A percentile compares a stretch with the other conserved stretches of the same genome.
Conservation (phyloP, 768 basidiomycete species). For the Amyloporia xantha region DNA sequence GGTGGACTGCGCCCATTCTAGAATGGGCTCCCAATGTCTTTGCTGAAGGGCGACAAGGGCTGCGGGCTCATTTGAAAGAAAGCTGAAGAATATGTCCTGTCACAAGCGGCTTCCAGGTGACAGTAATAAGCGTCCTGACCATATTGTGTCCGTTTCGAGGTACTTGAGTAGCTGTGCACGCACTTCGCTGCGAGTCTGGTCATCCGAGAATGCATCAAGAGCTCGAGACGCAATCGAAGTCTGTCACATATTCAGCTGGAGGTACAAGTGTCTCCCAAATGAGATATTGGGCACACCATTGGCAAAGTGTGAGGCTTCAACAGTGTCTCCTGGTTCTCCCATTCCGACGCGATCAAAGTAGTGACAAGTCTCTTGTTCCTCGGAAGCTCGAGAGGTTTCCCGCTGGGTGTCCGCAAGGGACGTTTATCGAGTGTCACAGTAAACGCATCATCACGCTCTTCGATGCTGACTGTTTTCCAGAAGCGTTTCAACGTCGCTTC, state of each 20-base stretch:
- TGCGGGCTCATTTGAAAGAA: constrained; percentile 73
- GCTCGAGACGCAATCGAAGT: constrained; percentile 90
- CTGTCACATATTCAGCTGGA: constrained; percentile 33
- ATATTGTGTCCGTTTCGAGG: constrained; percentile 92
- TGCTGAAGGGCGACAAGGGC: constrained; percentile 72
- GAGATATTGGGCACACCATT: constrained; percentile 48
- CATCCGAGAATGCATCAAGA: constrained; percentile 66
- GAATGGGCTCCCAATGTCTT: constrained; percentile 82
- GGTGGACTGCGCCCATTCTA: constrained; percentile 67
- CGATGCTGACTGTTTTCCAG: constrained; percentile 88
- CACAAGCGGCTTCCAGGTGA: not conserved
- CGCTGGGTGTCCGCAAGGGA: constrained; percentile 81
- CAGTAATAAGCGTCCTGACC: constrained; percentile 37
- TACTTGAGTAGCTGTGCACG: constrained; percentile 69
- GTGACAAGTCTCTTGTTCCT: constrained; percentile 65
- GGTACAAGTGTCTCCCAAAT: too few species aligned
- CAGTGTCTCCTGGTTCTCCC: constrained; percentile 86
- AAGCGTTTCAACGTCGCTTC: constrained; percentile 85
- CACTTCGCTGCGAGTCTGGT: constrained; percentile 50
- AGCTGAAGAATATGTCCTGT: constrained; percentile 38
- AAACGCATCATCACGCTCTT: constrained; percentile 44
- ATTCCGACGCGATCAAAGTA: constrained; percentile 86
- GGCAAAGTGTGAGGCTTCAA: constrained; percentile 89
- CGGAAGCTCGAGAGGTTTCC: constrained; percentile 71
- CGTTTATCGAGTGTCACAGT: constrained; percentile 76